Percentiles rank a stretch among this genome's conserved stretches.
These are phyloP conservation scores for Graphilbum ipis-grandicollis DNA, from an alignment of 2,329 filamentous ascomycete genomes.

Conservation along the genomic window DNA sequence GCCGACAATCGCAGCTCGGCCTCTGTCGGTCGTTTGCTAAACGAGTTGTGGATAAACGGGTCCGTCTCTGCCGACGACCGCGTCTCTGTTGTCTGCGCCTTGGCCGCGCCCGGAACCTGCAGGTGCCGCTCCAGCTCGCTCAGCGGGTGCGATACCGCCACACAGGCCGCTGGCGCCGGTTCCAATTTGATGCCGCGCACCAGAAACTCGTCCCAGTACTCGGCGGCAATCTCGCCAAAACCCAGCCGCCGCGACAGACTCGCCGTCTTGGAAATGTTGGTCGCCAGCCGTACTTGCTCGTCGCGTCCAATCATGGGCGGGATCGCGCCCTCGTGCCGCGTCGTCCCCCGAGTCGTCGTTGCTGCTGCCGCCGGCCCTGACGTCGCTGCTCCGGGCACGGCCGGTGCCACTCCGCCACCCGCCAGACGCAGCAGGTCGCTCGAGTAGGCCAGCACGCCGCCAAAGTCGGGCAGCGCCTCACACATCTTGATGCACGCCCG, in stretches of 20 bases:
- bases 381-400: too few relatives aligned
- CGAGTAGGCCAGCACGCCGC: constrained; percentile 76
- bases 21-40: constrained; percentile 50
- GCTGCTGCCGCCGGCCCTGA: too few relatives aligned
- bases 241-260: constrained; percentile 62
- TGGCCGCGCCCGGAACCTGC: constrained; percentile 18
- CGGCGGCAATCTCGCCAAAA: constrained; percentile 46
- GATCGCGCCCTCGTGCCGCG: constrained; percentile 49
- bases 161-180: constrained; percentile 37
- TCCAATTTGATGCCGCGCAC: constrained; percentile 62
- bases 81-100: constrained; percentile 13
- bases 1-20: constrained; percentile 25
- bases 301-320: constrained; percentile 58
- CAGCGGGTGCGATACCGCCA: constrained; percentile 48
- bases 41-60: constrained; percentile 92
- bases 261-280: constrained; percentile 73
- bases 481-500: constrained; percentile 85
- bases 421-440: constrained; percentile 69
- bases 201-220: constrained; percentile 96
- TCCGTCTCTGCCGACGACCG: constrained; percentile 47
- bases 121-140: too few relatives aligned
- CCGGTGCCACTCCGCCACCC: constrained; percentile 60
- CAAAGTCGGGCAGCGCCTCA: constrained; percentile 82
- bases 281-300: constrained; percentile 69
- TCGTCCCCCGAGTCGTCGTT: constrained; percentile 10